Evolutionary conservation across 106 monocot genomes (phyloP).

Genomic region (Cymbidium sinense): DNA sequence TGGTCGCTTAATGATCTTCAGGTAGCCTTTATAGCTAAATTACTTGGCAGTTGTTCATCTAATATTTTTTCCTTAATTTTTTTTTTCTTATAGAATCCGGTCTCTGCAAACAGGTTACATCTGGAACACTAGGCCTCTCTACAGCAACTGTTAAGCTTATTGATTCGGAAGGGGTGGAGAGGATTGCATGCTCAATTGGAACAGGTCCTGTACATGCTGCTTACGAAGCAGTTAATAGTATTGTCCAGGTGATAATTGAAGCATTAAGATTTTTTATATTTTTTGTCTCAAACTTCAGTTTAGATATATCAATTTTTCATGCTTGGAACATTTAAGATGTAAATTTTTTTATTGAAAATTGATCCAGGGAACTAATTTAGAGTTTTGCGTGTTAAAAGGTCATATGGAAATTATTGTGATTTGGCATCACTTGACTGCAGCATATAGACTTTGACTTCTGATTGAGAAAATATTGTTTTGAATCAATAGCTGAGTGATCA

Average conservation of each 20-base stretch:
- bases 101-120: conserved; percentile 47
- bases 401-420: background rate
- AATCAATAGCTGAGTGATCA: background rate
- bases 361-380: background rate
- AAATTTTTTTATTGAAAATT: background rate
- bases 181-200: conserved; percentile 67
- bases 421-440: background rate
- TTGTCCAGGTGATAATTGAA: conserved; percentile 53
- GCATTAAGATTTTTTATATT: no score
- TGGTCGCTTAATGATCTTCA: conserved; percentile 91
- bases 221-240: conserved; percentile 83
- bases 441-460: background rate
- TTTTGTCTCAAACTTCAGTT: background rate
- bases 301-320: background rate
- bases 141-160: conserved; percentile 88
- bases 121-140: conserved; percentile 77
- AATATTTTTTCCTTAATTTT: background rate
- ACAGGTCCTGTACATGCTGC: conserved; percentile 90
- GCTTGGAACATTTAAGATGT: no score
- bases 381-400: background rate
- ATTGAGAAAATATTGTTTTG: background rate
- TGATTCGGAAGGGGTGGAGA: conserved; percentile 53
- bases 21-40: conserved; percentile 22
- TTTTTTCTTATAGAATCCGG: background rate
- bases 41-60: background rate